Evolutionary conservation across 345 rosid species (phyloP).

Genomic region (Cardamine occulta): DNA sequence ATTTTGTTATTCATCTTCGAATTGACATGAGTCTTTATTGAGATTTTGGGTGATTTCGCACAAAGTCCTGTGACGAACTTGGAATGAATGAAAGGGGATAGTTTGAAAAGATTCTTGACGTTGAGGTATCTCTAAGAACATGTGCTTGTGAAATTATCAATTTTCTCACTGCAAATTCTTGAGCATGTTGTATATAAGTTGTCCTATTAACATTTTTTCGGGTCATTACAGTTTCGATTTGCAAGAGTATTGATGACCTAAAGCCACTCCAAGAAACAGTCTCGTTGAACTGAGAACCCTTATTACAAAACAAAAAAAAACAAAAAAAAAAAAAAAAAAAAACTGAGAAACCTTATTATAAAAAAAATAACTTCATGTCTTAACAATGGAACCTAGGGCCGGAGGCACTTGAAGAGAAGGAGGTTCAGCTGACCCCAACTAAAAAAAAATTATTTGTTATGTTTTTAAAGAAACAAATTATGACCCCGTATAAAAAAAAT

Average conservation of each 20-base stretch:
- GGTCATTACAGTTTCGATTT: not conserved
- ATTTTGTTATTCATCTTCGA: not conserved
- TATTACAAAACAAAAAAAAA: too few species aligned
- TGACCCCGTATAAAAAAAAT: too few species aligned
- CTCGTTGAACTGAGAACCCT: too few species aligned
- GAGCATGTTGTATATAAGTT: not conserved
- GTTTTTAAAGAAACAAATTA: too few species aligned
- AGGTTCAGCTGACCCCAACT: too few species aligned
- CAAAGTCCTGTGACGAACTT: not conserved
- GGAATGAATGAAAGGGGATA: not conserved
- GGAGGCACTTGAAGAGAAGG: too few species aligned
- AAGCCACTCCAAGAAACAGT: not conserved
- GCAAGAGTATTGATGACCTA: not conserved
- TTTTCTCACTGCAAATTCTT: not conserved
- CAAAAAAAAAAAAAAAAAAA: too few species aligned
- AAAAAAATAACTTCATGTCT: not conserved
- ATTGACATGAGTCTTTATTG: not conserved
- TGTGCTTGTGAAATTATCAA: not conserved
- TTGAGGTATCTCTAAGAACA: not conserved
- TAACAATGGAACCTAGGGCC: not conserved
- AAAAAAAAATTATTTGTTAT: too few species aligned
- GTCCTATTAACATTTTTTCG: not conserved
- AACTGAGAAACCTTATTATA: not conserved
- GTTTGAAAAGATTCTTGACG: not conserved
- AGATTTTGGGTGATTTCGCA: not conserved